Percentiles rank a stretch among this genome's conserved stretches.
Evolutionary conservation across 2,329 filamentous ascomycete species (phyloP).

Genomic region (Passalora sequoiae): DNA sequence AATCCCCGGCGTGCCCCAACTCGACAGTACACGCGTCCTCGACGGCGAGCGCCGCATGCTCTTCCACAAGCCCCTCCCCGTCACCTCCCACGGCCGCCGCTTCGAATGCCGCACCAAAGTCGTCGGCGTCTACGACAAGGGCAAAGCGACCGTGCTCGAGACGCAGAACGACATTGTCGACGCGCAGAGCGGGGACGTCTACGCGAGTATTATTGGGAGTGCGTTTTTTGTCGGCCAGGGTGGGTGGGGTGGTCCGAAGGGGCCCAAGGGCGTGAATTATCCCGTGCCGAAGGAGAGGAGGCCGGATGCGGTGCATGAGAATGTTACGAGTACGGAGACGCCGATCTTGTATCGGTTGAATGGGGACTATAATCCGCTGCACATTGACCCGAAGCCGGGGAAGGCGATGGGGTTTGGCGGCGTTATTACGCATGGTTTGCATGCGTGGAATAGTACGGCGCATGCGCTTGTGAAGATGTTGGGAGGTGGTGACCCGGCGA

Average conservation of each 20-base stretch:
- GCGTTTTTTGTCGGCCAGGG: constrained; percentile 76
- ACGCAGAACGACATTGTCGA: constrained; percentile 74
- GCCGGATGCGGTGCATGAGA: constrained; percentile 65
- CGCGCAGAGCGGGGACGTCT: constrained; percentile 61
- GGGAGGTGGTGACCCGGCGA: constrained; percentile 70
- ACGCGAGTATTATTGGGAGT: constrained; percentile 62
- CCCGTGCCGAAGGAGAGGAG: constrained; percentile 66
- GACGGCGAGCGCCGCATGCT: constrained; percentile 75
- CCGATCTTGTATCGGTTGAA: constrained; percentile 77
- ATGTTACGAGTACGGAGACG: constrained; percentile 67
- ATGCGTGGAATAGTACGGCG: constrained; percentile 63
- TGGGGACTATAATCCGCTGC: constrained; percentile 90
- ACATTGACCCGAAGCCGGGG: constrained; percentile 73
- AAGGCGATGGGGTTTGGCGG: constrained; percentile 88
- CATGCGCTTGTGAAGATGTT: constrained; percentile 69
- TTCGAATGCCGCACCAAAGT: constrained; percentile 76
- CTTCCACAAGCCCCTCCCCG: constrained; percentile 68
- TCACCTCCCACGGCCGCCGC: constrained; percentile 62
- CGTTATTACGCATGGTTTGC: constrained; percentile 82
- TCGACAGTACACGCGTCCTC: constrained; percentile 68
- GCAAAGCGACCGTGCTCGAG: constrained; percentile 75
- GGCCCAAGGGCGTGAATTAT: constrained; percentile 69
- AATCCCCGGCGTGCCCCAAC: constrained; percentile 71
- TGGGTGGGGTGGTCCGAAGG: constrained; percentile 86
- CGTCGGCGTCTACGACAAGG: constrained; percentile 84